Conservation (phyloP, 305 asterid species). For the Fraxinus baroniana region DNA sequence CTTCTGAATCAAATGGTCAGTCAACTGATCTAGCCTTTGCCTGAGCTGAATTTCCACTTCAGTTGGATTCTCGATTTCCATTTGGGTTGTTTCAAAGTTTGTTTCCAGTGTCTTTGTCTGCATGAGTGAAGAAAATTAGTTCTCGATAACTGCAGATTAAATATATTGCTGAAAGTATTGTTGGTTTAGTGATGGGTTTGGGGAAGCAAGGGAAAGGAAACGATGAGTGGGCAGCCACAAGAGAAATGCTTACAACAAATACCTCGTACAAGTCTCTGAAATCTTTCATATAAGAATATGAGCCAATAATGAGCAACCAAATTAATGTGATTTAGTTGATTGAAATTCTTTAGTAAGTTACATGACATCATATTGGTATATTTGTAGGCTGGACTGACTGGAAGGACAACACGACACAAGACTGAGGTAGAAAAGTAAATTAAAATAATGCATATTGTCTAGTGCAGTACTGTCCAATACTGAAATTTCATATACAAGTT, state of each 20-base stretch:
- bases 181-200: neutral
- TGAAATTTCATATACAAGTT: neutral
- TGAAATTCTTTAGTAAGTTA: neutral
- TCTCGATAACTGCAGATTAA: neutral
- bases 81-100: conserved; percentile 61
- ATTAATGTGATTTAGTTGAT: neutral
- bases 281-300: neutral
- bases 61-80: conserved; percentile 64
- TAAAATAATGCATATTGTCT: neutral
- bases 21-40: conserved; percentile 83
- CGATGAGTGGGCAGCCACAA: neutral
- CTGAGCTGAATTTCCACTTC: conserved; percentile 86
- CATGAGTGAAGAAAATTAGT: conserved; percentile 17
- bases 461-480: neutral
- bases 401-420: neutral
- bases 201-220: neutral
- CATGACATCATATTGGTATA: neutral
- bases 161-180: neutral
- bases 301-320: neutral
- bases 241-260: neutral
- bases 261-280: neutral
- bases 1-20: conserved; percentile 92
- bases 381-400: neutral
- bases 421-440: neutral
- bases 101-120: conserved; percentile 77